These are phyloP conservation scores for Ulota crispa DNA, from an alignment of 225 moss, liverwort and hornwort species.

Conservation along the genomic window DNA sequence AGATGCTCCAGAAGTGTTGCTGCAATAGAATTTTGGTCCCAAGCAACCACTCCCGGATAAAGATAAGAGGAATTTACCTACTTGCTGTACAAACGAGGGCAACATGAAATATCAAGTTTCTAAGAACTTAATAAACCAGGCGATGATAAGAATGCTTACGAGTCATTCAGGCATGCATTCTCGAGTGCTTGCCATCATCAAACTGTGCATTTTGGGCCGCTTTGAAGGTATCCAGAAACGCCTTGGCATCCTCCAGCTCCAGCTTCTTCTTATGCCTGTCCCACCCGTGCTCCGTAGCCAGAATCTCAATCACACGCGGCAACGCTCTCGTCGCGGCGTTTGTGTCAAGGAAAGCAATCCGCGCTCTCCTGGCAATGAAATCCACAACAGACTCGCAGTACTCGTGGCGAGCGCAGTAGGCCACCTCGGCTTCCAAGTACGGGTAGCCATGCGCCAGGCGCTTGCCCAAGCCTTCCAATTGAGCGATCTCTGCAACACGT, in stretches of 20 bases:
- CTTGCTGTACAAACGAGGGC: conserved; percentile 32
- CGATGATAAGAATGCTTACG: not conserved
- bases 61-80: conserved; percentile 10
- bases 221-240: conserved; percentile 88
- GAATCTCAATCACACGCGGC: conserved; percentile 91
- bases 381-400: conserved; percentile 97
- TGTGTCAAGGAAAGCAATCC: conserved; percentile 92
- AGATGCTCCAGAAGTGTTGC: conserved; percentile 21
- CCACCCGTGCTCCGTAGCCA: conserved; percentile 91
- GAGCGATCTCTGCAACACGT: conserved; percentile 87
- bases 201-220: conserved; percentile 83
- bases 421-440: conserved; percentile 95
- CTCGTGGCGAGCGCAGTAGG: conserved; percentile 95
- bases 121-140: not conserved
- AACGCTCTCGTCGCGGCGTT: conserved; percentile 74
- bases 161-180: conserved; percentile 39
- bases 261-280: conserved; percentile 68
- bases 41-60: not conserved
- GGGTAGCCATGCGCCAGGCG: conserved; percentile 96
- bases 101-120: not conserved
- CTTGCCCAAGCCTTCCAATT: conserved; percentile 85
- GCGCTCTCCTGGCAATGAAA: conserved; percentile 84
- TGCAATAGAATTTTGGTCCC: conserved; percentile 17
- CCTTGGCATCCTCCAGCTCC: conserved; percentile 72
- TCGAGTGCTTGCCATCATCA: conserved; percentile 86